Conservation (phyloP, 257 asterid species). For the Leptodermis oblonga region DNA sequence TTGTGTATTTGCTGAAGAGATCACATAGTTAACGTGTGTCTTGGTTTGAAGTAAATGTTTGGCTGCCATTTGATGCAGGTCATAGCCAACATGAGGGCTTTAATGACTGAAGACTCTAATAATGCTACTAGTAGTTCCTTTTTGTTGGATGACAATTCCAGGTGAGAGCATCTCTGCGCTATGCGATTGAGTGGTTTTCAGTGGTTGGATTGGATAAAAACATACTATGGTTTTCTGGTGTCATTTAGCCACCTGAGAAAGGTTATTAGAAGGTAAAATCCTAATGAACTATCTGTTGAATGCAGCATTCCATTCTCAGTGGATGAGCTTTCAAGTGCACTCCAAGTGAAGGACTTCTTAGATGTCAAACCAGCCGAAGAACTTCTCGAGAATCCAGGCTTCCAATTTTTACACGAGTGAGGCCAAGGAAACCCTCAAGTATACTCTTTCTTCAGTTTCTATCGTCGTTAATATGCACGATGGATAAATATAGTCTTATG, state of each 20-base stretch:
- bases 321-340: slow-evolving; percentile 71
- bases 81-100: slow-evolving; percentile 89
- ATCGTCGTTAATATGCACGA: slow-evolving; percentile 10
- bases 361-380: slow-evolving; percentile 74
- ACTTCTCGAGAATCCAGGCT: slow-evolving; percentile 74
- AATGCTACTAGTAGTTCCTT: slow-evolving; percentile 77
- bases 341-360: slow-evolving; percentile 73
- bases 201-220: background rate
- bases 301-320: slow-evolving; percentile 95
- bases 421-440: slow-evolving; percentile 30
- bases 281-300: background rate
- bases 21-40: background rate
- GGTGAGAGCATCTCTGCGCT: slow-evolving; percentile 31
- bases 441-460: slow-evolving; percentile 10
- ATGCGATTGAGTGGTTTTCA: background rate
- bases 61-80: slow-evolving; percentile 44
- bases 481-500: slow-evolving; percentile 11
- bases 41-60: background rate
- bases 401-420: slow-evolving; percentile 78
- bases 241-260: background rate
- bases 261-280: background rate
- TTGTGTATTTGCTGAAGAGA: background rate
- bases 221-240: too few relatives aligned
- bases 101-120: slow-evolving; percentile 95
- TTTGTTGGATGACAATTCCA: slow-evolving; percentile 89